A percentile compares a stretch with the other conserved stretches of the same genome.
Conservation (phyloP, 495 filamentous ascomycete species). For the Penicillium coprophilum region DNA sequence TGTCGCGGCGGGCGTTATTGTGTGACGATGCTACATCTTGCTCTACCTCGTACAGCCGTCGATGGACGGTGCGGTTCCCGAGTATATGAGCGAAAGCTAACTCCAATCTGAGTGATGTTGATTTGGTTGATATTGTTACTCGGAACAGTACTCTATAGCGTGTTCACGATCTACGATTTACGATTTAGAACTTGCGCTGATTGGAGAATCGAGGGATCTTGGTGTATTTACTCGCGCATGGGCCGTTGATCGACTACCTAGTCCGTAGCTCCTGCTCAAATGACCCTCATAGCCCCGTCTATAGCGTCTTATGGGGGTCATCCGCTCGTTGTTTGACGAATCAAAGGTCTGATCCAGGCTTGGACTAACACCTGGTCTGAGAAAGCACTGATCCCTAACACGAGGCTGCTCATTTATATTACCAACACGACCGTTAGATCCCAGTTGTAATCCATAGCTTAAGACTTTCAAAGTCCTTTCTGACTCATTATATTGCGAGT, state of each 20-base stretch:
- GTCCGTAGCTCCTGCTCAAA: constrained; percentile 35
- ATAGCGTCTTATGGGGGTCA: constrained; percentile 25
- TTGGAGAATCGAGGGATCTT: not conserved
- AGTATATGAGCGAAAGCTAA: constrained; percentile 8
- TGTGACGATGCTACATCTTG: constrained; percentile 20
- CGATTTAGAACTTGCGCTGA: constrained; percentile 14
- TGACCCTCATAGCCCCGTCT: constrained; percentile 24
- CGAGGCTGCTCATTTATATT: constrained; percentile 26
- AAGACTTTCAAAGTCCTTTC: not conserved
- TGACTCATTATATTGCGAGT: not conserved
- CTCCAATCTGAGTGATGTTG: too few relatives aligned
- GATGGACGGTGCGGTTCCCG: constrained; percentile 4
- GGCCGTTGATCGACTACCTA: constrained; percentile 34
- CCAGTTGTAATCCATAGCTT: not conserved
- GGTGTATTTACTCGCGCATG: constrained; percentile 28
- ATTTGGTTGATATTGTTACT: not conserved
- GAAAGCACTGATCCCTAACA: constrained; percentile 12
- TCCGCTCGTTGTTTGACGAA: constrained; percentile 24
- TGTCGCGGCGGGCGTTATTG: constrained; percentile 17
- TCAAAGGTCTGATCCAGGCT: not conserved
- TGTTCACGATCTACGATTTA: constrained; percentile 20
- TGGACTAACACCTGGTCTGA: not conserved
- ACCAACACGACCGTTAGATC: constrained; percentile 19
- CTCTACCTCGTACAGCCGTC: constrained; percentile 25
- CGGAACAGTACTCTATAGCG: constrained; percentile 8